Conservation (phyloP, 768 basidiomycete genomes). For the Gautieria morchelliformis region DNA sequence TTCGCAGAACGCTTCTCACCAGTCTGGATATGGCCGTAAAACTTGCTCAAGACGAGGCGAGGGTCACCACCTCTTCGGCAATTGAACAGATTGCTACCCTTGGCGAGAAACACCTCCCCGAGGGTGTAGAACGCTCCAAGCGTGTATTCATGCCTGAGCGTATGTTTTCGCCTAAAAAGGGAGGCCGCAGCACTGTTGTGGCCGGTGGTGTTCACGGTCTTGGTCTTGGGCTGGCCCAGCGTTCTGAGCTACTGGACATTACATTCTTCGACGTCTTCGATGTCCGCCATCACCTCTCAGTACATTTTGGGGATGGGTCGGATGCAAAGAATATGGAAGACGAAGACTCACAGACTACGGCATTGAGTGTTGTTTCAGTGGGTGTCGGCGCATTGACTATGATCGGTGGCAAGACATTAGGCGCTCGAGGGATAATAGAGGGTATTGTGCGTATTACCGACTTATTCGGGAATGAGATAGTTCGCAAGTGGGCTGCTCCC, state of each 20-base stretch:
- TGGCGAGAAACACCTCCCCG: conserved; percentile 70
- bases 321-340: conserved; percentile 20
- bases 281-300: conserved; percentile 66
- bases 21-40: conserved; percentile 75
- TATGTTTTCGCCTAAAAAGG: conserved; percentile 66
- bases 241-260: conserved; percentile 69
- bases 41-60: conserved; percentile 76
- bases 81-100: conserved; percentile 59
- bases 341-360: conserved; percentile 42
- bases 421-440: conserved; percentile 68
- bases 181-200: conserved; percentile 41
- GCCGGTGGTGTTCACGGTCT: conserved; percentile 75
- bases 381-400: conserved; percentile 83
- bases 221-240: conserved; percentile 71
- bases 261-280: conserved; percentile 82
- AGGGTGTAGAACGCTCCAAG: conserved; percentile 69
- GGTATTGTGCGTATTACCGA: conserved; percentile 68
- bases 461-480: conserved; percentile 67
- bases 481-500: conserved; percentile 83
- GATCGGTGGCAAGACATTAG: conserved; percentile 76
- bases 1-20: conserved; percentile 61
- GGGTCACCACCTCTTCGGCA: conserved; percentile 50
- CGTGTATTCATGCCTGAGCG: conserved; percentile 94
- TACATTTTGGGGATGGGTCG: conserved; percentile 50
- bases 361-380: conserved; percentile 63